These are phyloP conservation scores for Magnusiomyces tetraspermus DNA, from an alignment of 1,139 yeast species.

Conservation along the genomic window DNA sequence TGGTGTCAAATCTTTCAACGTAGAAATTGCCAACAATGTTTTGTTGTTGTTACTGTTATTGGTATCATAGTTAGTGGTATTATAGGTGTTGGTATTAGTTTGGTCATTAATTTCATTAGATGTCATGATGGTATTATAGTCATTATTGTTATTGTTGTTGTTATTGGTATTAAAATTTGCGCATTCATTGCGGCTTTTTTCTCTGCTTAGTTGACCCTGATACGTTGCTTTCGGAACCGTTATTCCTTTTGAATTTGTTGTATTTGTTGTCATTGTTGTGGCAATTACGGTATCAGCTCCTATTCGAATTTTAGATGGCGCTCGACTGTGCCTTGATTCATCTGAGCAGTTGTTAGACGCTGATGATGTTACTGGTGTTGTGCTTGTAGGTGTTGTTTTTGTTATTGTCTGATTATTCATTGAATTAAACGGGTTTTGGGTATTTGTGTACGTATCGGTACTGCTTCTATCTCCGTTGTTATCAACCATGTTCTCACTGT, in stretches of 20 bases:
- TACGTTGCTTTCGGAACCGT: no score
- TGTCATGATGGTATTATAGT: no score
- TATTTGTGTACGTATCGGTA: neutral
- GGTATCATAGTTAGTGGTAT: neutral
- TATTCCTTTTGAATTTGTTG: no score
- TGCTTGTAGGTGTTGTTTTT: no score
- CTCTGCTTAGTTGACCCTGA: no score
- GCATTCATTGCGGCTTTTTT: no score
- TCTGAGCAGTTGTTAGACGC: no score
- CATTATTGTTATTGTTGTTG: no score
- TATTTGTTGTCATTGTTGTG: neutral
- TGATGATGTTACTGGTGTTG: no score
- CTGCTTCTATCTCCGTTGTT: neutral
- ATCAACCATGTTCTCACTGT: neutral
- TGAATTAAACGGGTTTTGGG: neutral
- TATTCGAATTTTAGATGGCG: neutral
- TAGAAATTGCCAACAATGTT: neutral
- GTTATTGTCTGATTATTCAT: no score
- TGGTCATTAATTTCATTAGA: neutral
- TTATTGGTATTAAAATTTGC: no score
- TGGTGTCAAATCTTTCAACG: neutral
- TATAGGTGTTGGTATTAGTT: neutral
- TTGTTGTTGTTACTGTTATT: neutral
- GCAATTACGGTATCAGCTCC: neutral
- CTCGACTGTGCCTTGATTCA: neutral